A percentile compares a stretch with the other conserved stretches of the same genome.
These are phyloP conservation scores for Oehlia diaphana DNA, from an alignment of 192 early-diverging fungal species.

Conservation along the genomic window DNA sequence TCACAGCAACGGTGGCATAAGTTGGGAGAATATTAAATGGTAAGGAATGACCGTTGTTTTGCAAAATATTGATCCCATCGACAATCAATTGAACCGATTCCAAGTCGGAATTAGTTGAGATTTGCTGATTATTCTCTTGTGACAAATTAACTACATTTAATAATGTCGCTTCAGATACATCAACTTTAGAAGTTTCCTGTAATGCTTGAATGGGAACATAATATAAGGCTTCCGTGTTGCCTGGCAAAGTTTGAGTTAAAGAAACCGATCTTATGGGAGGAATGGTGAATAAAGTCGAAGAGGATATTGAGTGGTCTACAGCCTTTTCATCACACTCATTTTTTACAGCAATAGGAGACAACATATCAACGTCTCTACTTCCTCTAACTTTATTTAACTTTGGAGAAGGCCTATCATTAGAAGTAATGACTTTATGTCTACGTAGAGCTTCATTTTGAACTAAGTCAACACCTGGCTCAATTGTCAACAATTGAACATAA, in stretches of 20 bases:
- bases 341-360: too few relatives aligned
- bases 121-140: neutral
- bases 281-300: neutral
- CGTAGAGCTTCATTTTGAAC: neutral
- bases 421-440: neutral
- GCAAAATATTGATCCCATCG: too few relatives aligned
- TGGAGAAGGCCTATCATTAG: neutral
- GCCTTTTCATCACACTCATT: neutral
- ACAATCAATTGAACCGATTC: too few relatives aligned
- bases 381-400: neutral
- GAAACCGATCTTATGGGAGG: neutral
- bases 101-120: neutral
- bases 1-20: neutral
- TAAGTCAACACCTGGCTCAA: conserved; percentile 9
- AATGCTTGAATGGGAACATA: neutral
- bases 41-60: too few relatives aligned
- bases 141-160: neutral
- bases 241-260: neutral
- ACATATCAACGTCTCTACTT: too few relatives aligned
- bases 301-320: neutral
- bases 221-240: neutral
- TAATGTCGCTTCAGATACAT: neutral
- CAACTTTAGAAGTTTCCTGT: neutral
- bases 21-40: neutral
- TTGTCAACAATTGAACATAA: conserved; percentile 15